Conservation (phyloP, 2,329 filamentous ascomycete species). For the Phaeomoniella chlamydospora region DNA sequence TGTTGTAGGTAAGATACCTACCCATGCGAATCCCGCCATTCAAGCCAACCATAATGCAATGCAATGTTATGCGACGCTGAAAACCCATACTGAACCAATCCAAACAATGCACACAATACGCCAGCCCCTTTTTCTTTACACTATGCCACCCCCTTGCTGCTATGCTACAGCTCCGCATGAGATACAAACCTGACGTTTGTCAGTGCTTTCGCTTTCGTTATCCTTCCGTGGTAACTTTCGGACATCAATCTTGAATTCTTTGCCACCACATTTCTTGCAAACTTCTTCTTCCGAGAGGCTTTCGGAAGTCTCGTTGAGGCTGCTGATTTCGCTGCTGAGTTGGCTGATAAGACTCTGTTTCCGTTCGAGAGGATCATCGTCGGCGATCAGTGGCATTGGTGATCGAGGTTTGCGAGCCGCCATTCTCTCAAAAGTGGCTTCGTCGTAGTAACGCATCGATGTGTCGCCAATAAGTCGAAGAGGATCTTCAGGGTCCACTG, state of each 20-base stretch:
- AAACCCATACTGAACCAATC: too few species aligned
- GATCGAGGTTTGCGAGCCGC: conserved; percentile 8
- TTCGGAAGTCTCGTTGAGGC: background rate
- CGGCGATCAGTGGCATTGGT: conserved; percentile 7
- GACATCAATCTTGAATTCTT: background rate
- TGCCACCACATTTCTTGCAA: background rate
- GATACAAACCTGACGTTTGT: background rate
- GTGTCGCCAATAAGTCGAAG: conserved; percentile 10
- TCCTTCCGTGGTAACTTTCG: background rate
- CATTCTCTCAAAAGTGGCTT: conserved; percentile 9
- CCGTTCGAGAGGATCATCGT: conserved; percentile 7
- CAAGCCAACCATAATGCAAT: too few species aligned
- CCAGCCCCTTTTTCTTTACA: too few species aligned
- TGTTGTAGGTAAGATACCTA: too few species aligned
- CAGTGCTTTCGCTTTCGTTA: background rate
- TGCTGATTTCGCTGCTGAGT: conserved; percentile 8
- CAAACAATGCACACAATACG: too few species aligned
- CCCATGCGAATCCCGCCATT: too few species aligned
- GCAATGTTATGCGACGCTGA: too few species aligned
- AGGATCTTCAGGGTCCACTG: conserved; percentile 3
- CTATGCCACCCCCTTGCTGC: too few species aligned
- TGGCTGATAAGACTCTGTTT: conserved; percentile 9
- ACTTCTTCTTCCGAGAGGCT: background rate
- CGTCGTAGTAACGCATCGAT: conserved; percentile 4
- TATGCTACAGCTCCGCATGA: too few species aligned